Base-by-base conservation (phyloP, 495 filamentous ascomycete genomes). In the Filosporella fistucella region DNA sequence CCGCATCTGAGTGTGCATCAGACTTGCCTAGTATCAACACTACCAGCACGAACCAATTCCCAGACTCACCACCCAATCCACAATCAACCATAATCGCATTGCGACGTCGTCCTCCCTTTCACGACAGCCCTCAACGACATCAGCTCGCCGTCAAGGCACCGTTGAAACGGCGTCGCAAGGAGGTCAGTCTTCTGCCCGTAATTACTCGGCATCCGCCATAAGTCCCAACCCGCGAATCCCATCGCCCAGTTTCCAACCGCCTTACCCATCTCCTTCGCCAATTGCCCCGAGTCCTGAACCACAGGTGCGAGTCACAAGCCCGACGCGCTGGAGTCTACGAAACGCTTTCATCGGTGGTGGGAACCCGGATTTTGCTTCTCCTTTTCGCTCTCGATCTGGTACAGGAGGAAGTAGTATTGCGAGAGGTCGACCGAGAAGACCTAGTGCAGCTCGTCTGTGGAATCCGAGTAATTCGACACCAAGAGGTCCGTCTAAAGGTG, bases 381-480 rank as follows among this genome's bases (percentile, higher is more conserved):
- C 71, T 42, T 73, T 78, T 48, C 71, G 69, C 49, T 71, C 59
- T 30, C 46, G 49, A 32, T 46, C 47, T 18, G 28, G 46, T 4
- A 45, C 46, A n/a, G 29, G 28, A 21, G 42, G 35, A 8, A 35
- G 14, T 21, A 50, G n/a, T n/a, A n/a, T n/a, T n/a, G n/a, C n/a
- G n/a, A n/a, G 43, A 32, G 42, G 39, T 8, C 59, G 57, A 29
- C 63, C 61, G 26, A 58, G 66, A 17, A 63, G 65, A 29, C 44
- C 48, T 10, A 53, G 52, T 18, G 47, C 46, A 14, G 54, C 47
- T 29, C 72, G 80, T 17, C 69, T 84, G 47, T 81, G 78, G 77
- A 84, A 84, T 54, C 80, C 80, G 23, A 74, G 77, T 47, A 84
- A 84, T 59, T 82, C 75, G 33, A 80, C 78, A 4, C 80, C 78